A percentile compares a stretch with the other conserved stretches of the same genome.
phyloP scores from a whole-genome alignment of 2,329 filamentous ascomycete genomes.

The Calonectria multiphialidica region DNA sequence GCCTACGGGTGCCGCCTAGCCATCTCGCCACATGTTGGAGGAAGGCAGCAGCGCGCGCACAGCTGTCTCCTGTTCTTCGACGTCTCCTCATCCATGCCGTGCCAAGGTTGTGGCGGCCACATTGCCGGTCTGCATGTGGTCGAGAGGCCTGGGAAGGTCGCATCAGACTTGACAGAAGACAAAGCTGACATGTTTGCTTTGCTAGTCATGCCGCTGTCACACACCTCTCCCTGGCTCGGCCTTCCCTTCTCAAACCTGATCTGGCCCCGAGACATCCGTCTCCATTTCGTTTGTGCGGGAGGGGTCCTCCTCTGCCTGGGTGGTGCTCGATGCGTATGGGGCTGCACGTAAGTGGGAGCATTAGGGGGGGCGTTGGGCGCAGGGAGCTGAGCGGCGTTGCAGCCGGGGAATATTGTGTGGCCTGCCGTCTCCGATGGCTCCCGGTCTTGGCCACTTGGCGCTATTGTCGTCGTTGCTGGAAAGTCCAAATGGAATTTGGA shows the following conservation, averaged over 20 bases:
- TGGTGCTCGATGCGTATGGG: background rate
- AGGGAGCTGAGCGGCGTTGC: background rate
- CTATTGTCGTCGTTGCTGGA: background rate
- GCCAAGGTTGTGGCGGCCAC: background rate
- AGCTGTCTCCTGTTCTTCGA: background rate
- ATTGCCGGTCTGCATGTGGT: background rate
- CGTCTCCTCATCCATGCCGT: background rate
- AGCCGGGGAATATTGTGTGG: background rate
- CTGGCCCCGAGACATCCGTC: background rate
- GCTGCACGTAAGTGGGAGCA: background rate
- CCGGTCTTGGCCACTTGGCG: background rate
- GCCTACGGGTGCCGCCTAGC: too few species aligned
- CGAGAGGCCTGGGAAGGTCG: background rate
- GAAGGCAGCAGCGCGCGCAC: background rate
- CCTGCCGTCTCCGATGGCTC: background rate
- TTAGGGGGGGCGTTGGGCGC: background rate
- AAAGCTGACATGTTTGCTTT: constrained; percentile 1
- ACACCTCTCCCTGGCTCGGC: background rate
- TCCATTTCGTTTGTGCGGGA: too few species aligned
- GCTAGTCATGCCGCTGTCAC: background rate
- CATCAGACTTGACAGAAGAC: background rate
- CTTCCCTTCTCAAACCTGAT: background rate
- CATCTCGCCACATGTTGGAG: background rate
- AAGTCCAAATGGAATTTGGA: background rate
- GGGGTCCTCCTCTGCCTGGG: background rate